Percentiles rank a stretch among this genome's conserved stretches.
Evolutionary conservation across 2,329 filamentous ascomycete genomes (phyloP).

Genomic region (Hirsutella minnesotensis): DNA sequence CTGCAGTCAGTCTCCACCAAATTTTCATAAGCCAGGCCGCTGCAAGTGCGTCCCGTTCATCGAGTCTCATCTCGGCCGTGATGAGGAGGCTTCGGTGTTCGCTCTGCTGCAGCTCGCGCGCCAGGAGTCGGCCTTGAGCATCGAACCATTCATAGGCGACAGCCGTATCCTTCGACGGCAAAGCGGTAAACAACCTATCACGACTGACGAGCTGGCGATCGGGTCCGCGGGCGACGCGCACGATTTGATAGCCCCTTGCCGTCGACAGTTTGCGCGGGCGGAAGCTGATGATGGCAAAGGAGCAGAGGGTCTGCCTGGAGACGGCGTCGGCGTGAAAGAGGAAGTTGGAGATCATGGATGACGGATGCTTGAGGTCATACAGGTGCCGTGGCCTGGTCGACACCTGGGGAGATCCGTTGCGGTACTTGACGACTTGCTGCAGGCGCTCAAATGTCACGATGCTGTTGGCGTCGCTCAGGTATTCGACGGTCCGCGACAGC

Average conservation of each 20-base stretch:
- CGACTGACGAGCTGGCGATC: conserved; percentile 11
- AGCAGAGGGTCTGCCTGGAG: conserved; percentile 15
- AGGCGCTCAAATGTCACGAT: conserved; percentile 19
- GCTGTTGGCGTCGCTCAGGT: conserved; percentile 18
- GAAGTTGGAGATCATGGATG: conserved; percentile 16
- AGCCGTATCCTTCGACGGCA: conserved; percentile 10
- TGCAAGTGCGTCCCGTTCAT: conserved; percentile 20
- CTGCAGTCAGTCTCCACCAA: conserved; percentile 18
- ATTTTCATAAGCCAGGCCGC: conserved; percentile 22
- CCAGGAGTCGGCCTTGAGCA: conserved; percentile 13
- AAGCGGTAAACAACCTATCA: conserved; percentile 16
- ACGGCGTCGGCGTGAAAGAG: conserved; percentile 19
- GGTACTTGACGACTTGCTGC: conserved; percentile 15
- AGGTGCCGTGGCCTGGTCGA: conserved; percentile 18
- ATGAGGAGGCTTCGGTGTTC: conserved; percentile 18
- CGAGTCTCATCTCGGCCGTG: conserved; percentile 15
- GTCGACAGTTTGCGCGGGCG: conserved; percentile 10
- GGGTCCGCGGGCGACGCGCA: conserved; percentile 13
- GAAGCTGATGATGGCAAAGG: conserved; percentile 17
- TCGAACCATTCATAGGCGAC: conserved; percentile 23
- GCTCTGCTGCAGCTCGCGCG: conserved; percentile 18
- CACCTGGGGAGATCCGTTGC: conserved; percentile 12
- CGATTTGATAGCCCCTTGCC: conserved; percentile 15
- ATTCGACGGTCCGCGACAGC: conserved; percentile 21
- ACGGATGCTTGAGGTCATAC: conserved; percentile 22